phyloP scores from a whole-genome alignment of 495 filamentous ascomycete genomes.

The Aspergillus ostianus region DNA sequence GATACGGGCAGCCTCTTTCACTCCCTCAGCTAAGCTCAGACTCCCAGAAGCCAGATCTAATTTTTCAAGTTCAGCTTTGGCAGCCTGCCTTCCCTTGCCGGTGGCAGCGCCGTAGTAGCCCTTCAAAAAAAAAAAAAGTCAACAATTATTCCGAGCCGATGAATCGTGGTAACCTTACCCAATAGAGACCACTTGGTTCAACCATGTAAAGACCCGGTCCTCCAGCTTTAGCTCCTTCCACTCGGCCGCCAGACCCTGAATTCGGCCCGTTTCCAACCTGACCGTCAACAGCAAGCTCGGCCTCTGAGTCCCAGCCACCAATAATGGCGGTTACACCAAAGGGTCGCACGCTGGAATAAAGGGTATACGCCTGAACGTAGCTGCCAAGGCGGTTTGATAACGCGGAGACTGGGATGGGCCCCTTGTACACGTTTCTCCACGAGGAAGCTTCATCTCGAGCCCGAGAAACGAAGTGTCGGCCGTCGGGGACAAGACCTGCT shows the following conservation, averaged over 20 bases:
- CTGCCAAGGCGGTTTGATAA: constrained; percentile 88
- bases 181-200: constrained; percentile 93
- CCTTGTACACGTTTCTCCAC: constrained; percentile 89
- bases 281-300: constrained; percentile 76
- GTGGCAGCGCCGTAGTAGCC: constrained; percentile 98
- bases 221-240: constrained; percentile 69
- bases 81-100: constrained; percentile 91
- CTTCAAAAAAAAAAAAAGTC: constrained; percentile 35
- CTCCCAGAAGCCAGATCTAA: constrained; percentile 76
- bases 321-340: constrained; percentile 96
- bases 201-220: constrained; percentile 97
- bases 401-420: constrained; percentile 80
- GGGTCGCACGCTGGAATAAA: constrained; percentile 92
- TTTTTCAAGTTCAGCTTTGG: constrained; percentile 98
- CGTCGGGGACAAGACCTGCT: constrained; percentile 90
- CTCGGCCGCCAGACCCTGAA: constrained; percentile 77
- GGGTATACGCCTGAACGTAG: constrained; percentile 95
- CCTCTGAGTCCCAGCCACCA: constrained; percentile 87
- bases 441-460: constrained; percentile 87
- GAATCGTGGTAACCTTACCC: constrained; percentile 53
- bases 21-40: constrained; percentile 78
- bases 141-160: constrained; percentile 6
- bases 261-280: constrained; percentile 78
- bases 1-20: constrained; percentile 94
- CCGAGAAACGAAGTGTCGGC: constrained; percentile 89